These are phyloP conservation scores for Aspergillus transmontanensis DNA, from an alignment of 2,329 filamentous ascomycete species.

Conservation along the genomic window DNA sequence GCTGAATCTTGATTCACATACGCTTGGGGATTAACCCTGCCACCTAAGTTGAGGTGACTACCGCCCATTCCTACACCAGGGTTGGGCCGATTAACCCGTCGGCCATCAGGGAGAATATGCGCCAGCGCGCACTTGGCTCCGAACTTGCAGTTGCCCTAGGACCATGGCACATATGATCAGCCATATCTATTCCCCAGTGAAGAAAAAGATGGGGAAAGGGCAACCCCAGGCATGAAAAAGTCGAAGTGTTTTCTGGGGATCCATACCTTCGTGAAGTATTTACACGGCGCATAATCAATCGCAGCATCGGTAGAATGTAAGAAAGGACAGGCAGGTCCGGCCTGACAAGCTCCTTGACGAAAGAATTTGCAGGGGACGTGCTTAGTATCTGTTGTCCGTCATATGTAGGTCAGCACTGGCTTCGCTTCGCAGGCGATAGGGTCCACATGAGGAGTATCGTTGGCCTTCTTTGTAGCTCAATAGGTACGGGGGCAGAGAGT, in stretches of 20 bases:
- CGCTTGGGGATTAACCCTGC: slow-evolving; percentile 66
- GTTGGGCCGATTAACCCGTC: slow-evolving; percentile 78
- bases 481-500: slow-evolving; percentile 19
- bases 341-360: slow-evolving; percentile 92
- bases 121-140: slow-evolving; percentile 96
- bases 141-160: slow-evolving; percentile 96
- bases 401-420: neutral
- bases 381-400: slow-evolving; percentile 69
- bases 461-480: neutral
- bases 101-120: slow-evolving; percentile 90
- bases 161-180: slow-evolving; percentile 25
- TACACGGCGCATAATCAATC: slow-evolving; percentile 85
- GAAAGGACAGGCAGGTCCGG: slow-evolving; percentile 93
- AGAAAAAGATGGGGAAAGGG: neutral
- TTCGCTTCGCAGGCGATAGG: neutral
- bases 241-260: neutral
- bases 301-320: slow-evolving; percentile 87
- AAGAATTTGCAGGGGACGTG: slow-evolving; percentile 99
- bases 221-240: neutral
- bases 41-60: slow-evolving; percentile 64
- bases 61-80: slow-evolving; percentile 52
- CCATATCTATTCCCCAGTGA: neutral
- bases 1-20: slow-evolving; percentile 69
- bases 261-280: slow-evolving; percentile 94
- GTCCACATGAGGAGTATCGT: neutral